These are phyloP conservation scores for Leccinum sublutescens DNA, from an alignment of 768 basidiomycete species.

Conservation along the genomic window DNA sequence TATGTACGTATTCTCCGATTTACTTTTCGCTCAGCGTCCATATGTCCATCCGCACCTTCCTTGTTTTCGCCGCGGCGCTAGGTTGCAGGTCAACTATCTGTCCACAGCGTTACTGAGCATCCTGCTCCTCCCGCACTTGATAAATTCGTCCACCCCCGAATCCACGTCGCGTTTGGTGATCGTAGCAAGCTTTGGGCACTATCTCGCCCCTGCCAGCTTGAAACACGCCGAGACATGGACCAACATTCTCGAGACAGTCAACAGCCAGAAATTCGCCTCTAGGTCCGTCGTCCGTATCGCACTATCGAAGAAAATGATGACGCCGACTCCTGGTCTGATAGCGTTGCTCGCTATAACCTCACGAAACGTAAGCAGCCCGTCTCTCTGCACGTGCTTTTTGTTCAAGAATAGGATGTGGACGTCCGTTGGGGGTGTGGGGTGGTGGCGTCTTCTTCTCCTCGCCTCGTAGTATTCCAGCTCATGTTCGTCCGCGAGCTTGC, in stretches of 20 bases:
- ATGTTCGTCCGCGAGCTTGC: constrained; percentile 32
- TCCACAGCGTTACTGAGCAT: constrained; percentile 33
- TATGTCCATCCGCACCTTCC: not conserved
- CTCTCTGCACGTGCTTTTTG: not conserved
- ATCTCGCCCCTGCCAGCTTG: constrained; percentile 10
- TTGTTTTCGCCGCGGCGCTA: constrained; percentile 1
- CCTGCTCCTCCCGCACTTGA: constrained; percentile 31
- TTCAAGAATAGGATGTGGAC: not conserved
- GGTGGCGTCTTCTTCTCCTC: not conserved
- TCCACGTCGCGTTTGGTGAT: constrained; percentile 25
- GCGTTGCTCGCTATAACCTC: constrained; percentile 20
- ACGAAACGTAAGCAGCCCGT: constrained; percentile 19
- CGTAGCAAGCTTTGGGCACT: constrained; percentile 30
- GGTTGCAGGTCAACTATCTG: constrained; percentile 35
- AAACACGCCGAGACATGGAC: constrained; percentile 7
- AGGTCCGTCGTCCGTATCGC: constrained; percentile 5
- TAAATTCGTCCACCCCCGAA: constrained; percentile 15
- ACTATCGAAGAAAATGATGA: not conserved
- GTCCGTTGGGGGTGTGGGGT: no score
- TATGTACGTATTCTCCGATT: constrained; percentile 28
- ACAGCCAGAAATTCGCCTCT: constrained; percentile 20
- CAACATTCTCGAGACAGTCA: constrained; percentile 24
- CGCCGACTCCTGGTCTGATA: not conserved
- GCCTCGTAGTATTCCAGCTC: constrained; percentile 24
- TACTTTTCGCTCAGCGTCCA: not conserved